Evolutionary conservation across 2,329 filamentous ascomycete species (phyloP).

Genomic region (Cephalotrichum gorgonifer): DNA sequence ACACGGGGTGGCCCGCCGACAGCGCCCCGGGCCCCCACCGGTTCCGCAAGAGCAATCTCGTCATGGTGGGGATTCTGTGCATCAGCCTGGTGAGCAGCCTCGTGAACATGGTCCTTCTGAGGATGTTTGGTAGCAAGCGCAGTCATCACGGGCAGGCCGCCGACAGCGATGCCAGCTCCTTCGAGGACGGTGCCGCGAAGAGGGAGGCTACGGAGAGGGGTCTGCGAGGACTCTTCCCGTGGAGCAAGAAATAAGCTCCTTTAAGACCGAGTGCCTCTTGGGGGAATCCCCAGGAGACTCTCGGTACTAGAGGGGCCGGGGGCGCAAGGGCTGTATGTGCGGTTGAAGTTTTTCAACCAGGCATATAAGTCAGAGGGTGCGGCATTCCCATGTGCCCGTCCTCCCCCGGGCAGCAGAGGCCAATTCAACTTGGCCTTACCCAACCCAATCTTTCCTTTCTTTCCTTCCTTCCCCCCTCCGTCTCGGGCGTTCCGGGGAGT

Average conservation of each 20-base stretch:
- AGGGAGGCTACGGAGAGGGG: slow-evolving; percentile 48
- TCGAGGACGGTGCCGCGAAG: slow-evolving; percentile 50
- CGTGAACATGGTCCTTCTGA: slow-evolving; percentile 58
- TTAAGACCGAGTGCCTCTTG: neutral
- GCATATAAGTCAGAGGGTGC: neutral
- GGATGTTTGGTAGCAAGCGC: slow-evolving; percentile 41
- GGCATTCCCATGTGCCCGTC: neutral
- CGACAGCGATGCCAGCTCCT: slow-evolving; percentile 28
- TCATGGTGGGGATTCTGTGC: slow-evolving; percentile 78
- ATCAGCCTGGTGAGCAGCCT: slow-evolving; percentile 65
- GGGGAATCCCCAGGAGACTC: neutral
- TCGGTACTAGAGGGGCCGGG: neutral
- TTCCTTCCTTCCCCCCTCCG: no score
- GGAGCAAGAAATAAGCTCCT: slow-evolving; percentile 15
- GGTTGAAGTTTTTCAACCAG: neutral
- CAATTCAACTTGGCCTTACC: neutral
- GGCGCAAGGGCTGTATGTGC: no score
- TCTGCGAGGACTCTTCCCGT: slow-evolving; percentile 33
- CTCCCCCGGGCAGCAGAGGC: neutral
- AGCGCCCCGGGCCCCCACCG: slow-evolving; percentile 55
- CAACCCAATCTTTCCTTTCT: neutral
- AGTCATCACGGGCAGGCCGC: slow-evolving; percentile 31
- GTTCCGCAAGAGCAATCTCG: slow-evolving; percentile 74
- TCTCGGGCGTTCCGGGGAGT: neutral
- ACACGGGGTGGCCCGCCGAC: slow-evolving; percentile 77